Conservation (phyloP, 2,329 filamentous ascomycete genomes). For the Sporothrix phasma region DNA sequence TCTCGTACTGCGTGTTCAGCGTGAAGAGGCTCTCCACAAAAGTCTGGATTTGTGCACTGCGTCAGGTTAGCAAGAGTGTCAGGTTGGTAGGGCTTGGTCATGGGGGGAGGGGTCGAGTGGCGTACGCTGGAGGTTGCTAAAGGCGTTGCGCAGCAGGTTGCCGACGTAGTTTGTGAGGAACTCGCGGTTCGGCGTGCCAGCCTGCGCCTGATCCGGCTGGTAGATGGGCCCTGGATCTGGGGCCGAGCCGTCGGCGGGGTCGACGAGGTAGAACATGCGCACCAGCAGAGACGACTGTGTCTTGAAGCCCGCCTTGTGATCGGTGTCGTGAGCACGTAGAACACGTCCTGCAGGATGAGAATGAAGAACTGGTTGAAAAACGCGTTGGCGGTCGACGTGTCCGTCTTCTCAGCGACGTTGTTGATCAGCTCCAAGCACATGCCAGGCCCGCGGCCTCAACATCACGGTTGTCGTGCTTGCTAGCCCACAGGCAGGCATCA, state of each 20-base stretch:
- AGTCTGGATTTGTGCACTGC: constrained; percentile 70
- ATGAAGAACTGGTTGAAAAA: constrained; percentile 99
- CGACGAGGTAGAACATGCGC: constrained; percentile 93
- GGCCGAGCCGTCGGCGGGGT: constrained; percentile 53
- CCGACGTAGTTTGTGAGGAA: constrained; percentile 85
- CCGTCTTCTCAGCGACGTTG: constrained; percentile 91
- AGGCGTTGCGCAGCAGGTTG: constrained; percentile 75
- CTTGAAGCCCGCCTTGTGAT: constrained; percentile 99
- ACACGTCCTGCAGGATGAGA: constrained; percentile 90
- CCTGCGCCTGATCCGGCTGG: constrained; percentile 66
- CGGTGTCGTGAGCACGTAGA: constrained; percentile 97
- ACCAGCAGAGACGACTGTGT: constrained; percentile 89
- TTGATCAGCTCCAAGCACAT: constrained; percentile 97
- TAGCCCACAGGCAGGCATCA: constrained; percentile 99
- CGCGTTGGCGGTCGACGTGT: constrained; percentile 73
- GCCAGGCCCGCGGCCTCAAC: constrained; percentile 89
- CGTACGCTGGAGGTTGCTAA: constrained; percentile 87
- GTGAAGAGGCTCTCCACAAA: constrained; percentile 89
- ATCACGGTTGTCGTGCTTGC: constrained; percentile 98
- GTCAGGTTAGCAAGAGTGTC: constrained; percentile 13
- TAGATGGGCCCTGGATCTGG: constrained; percentile 96
- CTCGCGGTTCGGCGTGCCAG: constrained; percentile 79
- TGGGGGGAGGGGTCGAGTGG: too few species aligned
- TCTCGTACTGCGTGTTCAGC: constrained; percentile 78
- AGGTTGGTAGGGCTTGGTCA: too few species aligned